Conservation (phyloP, 202 grass and related monocot genomes). For the Digitaria exilis region DNA sequence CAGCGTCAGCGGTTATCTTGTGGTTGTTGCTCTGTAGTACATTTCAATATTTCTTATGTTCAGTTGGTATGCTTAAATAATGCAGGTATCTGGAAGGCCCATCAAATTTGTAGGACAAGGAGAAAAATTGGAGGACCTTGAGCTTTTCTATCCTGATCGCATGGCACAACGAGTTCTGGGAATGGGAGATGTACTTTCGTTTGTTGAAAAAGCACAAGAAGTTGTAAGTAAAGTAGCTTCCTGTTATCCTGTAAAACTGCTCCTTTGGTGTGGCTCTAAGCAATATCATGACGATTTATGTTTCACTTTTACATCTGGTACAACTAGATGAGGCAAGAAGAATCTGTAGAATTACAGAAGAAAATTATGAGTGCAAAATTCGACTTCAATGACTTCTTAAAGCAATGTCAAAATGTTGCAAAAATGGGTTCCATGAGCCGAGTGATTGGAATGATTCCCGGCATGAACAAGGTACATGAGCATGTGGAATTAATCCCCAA, state of each 20-base stretch:
- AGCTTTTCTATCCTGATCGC: slow-evolving; percentile 90
- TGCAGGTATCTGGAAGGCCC: slow-evolving; percentile 92
- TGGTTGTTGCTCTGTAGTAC: not conserved
- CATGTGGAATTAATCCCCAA: not conserved
- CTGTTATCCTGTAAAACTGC: slow-evolving; percentile 1
- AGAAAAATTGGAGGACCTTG: slow-evolving; percentile 87
- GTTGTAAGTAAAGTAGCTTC: slow-evolving; percentile 77
- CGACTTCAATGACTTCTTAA: slow-evolving; percentile 95
- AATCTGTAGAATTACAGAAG: slow-evolving; percentile 91
- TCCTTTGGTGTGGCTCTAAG: slow-evolving; percentile 19
- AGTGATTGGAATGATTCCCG: slow-evolving; percentile 95
- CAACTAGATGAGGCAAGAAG: slow-evolving; percentile 91
- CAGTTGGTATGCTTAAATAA: slow-evolving; percentile 6
- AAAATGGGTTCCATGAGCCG: slow-evolving; percentile 97
- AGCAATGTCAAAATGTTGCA: slow-evolving; percentile 90
- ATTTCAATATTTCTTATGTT: not conserved
- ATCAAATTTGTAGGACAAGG: slow-evolving; percentile 92
- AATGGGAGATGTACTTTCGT: slow-evolving; percentile 98
- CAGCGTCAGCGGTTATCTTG: not conserved
- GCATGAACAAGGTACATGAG: slow-evolving; percentile 86
- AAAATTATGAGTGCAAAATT: slow-evolving; percentile 98
- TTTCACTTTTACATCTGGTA: slow-evolving; percentile 49
- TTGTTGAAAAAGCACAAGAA: slow-evolving; percentile 98
- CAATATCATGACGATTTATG: slow-evolving; percentile 21
- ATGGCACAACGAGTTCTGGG: slow-evolving; percentile 90